These are phyloP conservation scores for Cucumis sativus DNA, from an alignment of 306 rosid species.

Conservation along the genomic window DNA sequence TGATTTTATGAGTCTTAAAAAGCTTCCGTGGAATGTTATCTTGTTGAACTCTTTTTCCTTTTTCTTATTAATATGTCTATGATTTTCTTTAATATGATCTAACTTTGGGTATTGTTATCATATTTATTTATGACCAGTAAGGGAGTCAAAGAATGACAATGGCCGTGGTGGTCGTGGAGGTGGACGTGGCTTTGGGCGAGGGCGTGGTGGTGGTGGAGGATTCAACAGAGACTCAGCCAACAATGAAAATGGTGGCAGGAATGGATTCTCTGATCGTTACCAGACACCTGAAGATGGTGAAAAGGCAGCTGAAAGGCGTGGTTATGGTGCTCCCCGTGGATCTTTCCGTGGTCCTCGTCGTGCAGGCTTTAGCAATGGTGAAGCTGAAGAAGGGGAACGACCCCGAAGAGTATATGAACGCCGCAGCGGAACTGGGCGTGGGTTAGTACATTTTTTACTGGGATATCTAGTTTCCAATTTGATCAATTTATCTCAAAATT, in stretches of 20 bases:
- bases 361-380: conserved; percentile 40
- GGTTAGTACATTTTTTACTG: conserved; percentile 20
- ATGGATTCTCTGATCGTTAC: conserved; percentile 35
- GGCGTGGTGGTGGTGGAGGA: conserved; percentile 42
- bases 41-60: not conserved
- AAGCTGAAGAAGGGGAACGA: conserved; percentile 38
- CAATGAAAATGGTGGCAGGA: conserved; percentile 20
- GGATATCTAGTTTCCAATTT: not conserved
- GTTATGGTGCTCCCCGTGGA: conserved; percentile 38
- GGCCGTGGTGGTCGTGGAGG: conserved; percentile 45
- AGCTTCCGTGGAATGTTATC: not conserved
- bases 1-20: not conserved
- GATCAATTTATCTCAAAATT: not conserved
- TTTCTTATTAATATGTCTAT: not conserved
- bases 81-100: not conserved
- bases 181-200: conserved; percentile 36
- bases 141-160: conserved; percentile 28
- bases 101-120: not conserved
- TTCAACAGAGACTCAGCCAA: conserved; percentile 26
- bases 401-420: conserved; percentile 41
- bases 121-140: conserved; percentile 18
- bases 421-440: conserved; percentile 56
- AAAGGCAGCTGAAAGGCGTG: conserved; percentile 39
- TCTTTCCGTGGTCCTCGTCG: conserved; percentile 44
- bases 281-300: conserved; percentile 30